Percentiles rank a stretch among this genome's conserved stretches.
Evolutionary conservation across 177 flowering plant species (phyloP).

Genomic region (Telopea speciosissima): DNA sequence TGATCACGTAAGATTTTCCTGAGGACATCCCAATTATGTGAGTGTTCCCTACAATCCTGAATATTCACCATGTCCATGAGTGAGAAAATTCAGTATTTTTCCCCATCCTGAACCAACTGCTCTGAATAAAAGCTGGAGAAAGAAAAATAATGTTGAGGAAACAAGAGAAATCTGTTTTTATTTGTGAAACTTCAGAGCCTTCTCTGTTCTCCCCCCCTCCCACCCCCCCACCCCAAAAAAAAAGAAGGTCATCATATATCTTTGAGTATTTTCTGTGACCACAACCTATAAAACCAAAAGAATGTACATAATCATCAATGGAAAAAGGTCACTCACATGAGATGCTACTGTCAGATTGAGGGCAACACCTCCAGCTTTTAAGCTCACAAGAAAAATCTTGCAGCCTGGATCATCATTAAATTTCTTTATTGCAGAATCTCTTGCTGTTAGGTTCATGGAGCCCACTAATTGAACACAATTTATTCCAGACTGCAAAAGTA

Average conservation of each 20-base stretch:
- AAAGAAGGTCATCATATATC: too few relatives aligned
- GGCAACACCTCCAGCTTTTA: conserved; percentile 96
- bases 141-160: too few relatives aligned
- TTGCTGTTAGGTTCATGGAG: conserved; percentile 69
- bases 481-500: conserved; percentile 68
- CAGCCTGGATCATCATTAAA: conserved; percentile 79
- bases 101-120: neutral
- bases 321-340: conserved; percentile 47
- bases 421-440: conserved; percentile 70
- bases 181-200: too few relatives aligned
- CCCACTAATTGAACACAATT: conserved; percentile 75
- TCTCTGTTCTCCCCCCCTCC: too few relatives aligned
- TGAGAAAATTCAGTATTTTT: too few relatives aligned
- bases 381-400: conserved; percentile 91
- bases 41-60: neutral
- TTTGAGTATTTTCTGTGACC: too few relatives aligned
- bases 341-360: conserved; percentile 98
- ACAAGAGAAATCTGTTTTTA: too few relatives aligned
- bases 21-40: neutral
- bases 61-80: neutral
- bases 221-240: too few relatives aligned
- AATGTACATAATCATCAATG: neutral
- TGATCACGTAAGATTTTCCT: neutral
- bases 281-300: neutral
- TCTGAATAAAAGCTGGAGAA: neutral